Percentiles rank a stretch among this genome's conserved stretches.
Conservation (phyloP, 2,329 filamentous ascomycete genomes). For the Claviceps digitariae region DNA sequence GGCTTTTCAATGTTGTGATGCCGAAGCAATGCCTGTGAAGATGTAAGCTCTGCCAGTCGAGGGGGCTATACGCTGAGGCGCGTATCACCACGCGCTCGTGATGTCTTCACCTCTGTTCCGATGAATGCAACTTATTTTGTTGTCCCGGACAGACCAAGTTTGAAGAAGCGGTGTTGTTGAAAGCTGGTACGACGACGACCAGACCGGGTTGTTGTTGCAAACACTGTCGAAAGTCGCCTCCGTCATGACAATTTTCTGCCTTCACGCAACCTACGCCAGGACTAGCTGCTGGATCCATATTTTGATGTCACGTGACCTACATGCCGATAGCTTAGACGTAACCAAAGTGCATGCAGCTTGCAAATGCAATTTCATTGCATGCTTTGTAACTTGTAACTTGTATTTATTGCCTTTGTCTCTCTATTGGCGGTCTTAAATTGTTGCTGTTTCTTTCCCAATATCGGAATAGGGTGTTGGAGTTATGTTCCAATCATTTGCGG, state of each 20-base stretch:
- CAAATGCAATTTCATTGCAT: neutral
- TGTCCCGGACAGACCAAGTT: slow-evolving; percentile 4
- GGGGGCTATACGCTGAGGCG: slow-evolving; percentile 22
- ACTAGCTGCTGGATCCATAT: slow-evolving; percentile 8
- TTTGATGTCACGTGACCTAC: neutral
- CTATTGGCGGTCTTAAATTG: too few relatives aligned
- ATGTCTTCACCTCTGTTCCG: slow-evolving; percentile 7
- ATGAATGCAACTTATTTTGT: neutral
- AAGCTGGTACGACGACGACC: slow-evolving; percentile 16
- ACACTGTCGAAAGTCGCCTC: slow-evolving; percentile 13
- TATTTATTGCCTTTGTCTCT: too few relatives aligned
- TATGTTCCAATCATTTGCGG: too few relatives aligned
- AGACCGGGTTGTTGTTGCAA: slow-evolving; percentile 11
- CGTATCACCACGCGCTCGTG: slow-evolving; percentile 20
- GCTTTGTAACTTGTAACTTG: neutral
- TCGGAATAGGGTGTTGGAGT: too few relatives aligned
- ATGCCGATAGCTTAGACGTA: neutral
- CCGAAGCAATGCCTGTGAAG: slow-evolving; percentile 12
- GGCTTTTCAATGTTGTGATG: slow-evolving; percentile 15
- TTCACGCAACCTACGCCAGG: slow-evolving; percentile 8
- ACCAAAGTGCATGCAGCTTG: neutral
- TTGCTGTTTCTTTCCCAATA: too few relatives aligned
- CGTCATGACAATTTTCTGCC: slow-evolving; percentile 23
- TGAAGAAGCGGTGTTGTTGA: slow-evolving; percentile 14
- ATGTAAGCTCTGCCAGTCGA: slow-evolving; percentile 12